Evolutionary conservation across 345 rosid genomes (phyloP).

Genomic region (Alliaria petiolata): DNA sequence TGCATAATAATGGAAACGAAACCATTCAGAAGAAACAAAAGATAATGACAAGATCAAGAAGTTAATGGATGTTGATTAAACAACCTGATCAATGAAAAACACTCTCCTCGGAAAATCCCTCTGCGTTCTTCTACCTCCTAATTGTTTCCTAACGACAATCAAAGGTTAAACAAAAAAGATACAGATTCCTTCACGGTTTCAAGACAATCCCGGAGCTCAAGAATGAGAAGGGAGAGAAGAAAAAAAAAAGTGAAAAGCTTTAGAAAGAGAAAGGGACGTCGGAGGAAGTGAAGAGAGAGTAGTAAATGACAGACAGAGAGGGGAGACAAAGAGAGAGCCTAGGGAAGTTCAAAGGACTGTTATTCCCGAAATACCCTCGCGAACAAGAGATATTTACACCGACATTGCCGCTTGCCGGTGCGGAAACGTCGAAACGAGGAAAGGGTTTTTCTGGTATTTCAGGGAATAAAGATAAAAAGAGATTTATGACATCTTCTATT

Average conservation of each 20-base stretch:
- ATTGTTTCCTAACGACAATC: not conserved
- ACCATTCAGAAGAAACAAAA: constrained; percentile 8
- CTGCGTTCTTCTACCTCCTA: not conserved
- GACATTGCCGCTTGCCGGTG: constrained; percentile 8
- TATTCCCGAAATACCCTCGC: constrained; percentile 1
- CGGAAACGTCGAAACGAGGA: not conserved
- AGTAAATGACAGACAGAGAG: constrained; percentile 30
- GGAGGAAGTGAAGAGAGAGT: not conserved
- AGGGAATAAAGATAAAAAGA: not conserved
- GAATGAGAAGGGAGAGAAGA: not conserved
- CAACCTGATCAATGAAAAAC: constrained; percentile 10
- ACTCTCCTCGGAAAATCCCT: not conserved
- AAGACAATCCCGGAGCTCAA: constrained; percentile 21
- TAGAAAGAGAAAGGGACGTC: not conserved
- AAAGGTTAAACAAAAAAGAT: not conserved
- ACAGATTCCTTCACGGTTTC: constrained; percentile 7
- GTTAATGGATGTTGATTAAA: not conserved
- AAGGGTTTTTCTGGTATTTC: constrained; percentile 25
- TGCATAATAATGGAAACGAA: not conserved
- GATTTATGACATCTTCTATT: not conserved
- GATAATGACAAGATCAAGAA: not conserved
- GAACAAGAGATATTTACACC: constrained; percentile 18
- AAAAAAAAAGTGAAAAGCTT: not conserved
- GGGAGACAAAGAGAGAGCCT: constrained; percentile 7
- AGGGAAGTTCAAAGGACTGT: constrained; percentile 29